A percentile compares a stretch with the other conserved stretches of the same genome.
These are phyloP conservation scores for Penicillium brevicompactum DNA, from an alignment of 2,329 filamentous ascomycete species.

Conservation along the genomic window DNA sequence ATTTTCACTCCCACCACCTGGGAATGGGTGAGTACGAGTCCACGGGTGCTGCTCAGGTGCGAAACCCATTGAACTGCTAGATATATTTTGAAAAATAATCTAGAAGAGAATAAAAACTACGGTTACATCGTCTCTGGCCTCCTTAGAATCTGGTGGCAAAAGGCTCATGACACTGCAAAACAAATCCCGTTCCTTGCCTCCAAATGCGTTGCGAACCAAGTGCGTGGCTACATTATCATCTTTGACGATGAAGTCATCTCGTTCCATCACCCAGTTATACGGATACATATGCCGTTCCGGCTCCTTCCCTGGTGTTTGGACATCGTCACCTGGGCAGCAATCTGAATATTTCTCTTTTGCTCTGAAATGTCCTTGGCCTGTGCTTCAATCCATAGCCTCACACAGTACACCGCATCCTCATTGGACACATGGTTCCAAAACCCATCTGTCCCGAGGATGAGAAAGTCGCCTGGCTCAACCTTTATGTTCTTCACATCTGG, in stretches of 20 bases:
- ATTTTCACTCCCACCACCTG: too few relatives aligned
- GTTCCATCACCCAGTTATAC: background rate
- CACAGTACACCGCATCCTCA: background rate
- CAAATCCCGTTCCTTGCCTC: background rate
- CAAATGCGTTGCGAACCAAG: background rate
- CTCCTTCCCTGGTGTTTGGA: background rate
- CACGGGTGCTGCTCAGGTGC: too few relatives aligned
- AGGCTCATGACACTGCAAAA: background rate
- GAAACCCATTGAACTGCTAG: too few relatives aligned
- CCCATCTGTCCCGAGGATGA: background rate
- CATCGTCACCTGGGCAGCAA: background rate
- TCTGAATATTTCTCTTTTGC: background rate
- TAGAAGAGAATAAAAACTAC: background rate
- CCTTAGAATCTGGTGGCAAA: background rate
- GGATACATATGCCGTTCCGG: background rate
- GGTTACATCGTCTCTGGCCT: background rate
- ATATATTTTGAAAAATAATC: too few relatives aligned
- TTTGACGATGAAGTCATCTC: background rate
- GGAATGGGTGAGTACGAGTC: too few relatives aligned
- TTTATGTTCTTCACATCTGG: background rate
- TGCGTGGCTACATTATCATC: background rate
- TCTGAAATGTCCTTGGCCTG: background rate
- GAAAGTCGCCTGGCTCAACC: background rate
- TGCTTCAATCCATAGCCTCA: background rate
- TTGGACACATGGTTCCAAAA: background rate